Evolutionary conservation across 257 asterid species (phyloP).

Genomic region (Solanum verrucosum): DNA sequence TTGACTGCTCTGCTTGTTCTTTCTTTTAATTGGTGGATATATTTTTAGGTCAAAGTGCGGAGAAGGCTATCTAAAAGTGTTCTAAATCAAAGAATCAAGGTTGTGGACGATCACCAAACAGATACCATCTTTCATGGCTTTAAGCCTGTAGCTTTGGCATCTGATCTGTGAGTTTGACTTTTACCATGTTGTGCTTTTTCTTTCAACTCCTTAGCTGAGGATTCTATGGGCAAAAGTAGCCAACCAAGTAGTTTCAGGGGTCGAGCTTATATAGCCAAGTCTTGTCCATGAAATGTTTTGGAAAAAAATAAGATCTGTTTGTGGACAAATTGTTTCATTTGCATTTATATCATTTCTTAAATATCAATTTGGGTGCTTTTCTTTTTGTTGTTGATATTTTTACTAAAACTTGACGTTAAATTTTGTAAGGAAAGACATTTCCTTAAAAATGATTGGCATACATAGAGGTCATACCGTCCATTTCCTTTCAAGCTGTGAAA

Average conservation of each 20-base stretch:
- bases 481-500: not conserved
- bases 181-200: not conserved
- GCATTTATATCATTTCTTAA: not conserved
- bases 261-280: not conserved
- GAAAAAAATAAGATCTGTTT: not conserved
- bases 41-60: slow-evolving; percentile 37
- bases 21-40: slow-evolving; percentile 10
- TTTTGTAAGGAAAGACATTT: not conserved
- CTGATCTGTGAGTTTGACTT: slow-evolving; percentile 45
- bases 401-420: not conserved
- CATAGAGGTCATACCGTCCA: not conserved
- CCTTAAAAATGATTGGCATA: not conserved
- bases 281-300: not conserved
- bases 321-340: not conserved
- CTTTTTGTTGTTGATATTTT: not conserved
- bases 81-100: slow-evolving; percentile 64
- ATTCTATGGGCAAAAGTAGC: not conserved
- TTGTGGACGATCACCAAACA: slow-evolving; percentile 44
- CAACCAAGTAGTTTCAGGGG: not conserved
- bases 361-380: not conserved
- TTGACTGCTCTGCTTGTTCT: not conserved
- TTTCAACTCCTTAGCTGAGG: slow-evolving; percentile 2
- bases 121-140: slow-evolving; percentile 61
- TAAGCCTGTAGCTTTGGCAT: slow-evolving; percentile 67
- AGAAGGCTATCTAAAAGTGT: slow-evolving; percentile 48